Evolutionary conservation across 208 protist genomes (phyloP).

Genomic region (Trypanosoma rangeli): DNA sequence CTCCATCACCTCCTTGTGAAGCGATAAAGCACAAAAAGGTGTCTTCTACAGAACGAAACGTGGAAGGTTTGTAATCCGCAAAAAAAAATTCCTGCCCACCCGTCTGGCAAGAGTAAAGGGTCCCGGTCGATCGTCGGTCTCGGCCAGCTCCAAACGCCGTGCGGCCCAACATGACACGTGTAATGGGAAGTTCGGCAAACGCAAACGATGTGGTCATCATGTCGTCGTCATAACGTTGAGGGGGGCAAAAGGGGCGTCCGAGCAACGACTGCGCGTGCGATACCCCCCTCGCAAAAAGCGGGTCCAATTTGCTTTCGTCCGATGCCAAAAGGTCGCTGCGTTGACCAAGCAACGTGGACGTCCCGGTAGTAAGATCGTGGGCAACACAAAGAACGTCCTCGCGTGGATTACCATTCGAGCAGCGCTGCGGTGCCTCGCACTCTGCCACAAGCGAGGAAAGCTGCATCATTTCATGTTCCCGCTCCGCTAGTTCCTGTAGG

Average conservation of each 20-base stretch:
- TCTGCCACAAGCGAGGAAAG: conserved; percentile 3
- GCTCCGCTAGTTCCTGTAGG: conserved; percentile 5
- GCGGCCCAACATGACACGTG: conserved; percentile 23
- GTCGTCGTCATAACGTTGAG: conserved; percentile 3
- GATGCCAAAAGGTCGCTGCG: not conserved
- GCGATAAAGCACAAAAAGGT: conserved; percentile 12
- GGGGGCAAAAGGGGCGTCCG: conserved; percentile 6
- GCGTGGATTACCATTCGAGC: not conserved
- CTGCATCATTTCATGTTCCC: conserved; percentile 13
- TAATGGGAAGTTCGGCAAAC: conserved; percentile 22
- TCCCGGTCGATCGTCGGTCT: conserved; percentile 1
- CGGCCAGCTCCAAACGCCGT: conserved; percentile 8
- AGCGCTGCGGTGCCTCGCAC: conserved; percentile 2
- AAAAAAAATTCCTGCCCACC: conserved; percentile 24
- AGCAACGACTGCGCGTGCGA: conserved; percentile 10
- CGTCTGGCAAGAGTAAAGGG: conserved; percentile 1
- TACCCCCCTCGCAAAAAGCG: not conserved
- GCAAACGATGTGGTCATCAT: not conserved
- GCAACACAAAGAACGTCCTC: conserved; percentile 2
- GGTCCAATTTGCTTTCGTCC: not conserved
- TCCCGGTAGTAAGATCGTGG: conserved; percentile 15
- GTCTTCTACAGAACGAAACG: conserved; percentile 13
- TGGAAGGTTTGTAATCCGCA: conserved; percentile 4
- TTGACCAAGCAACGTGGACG: not conserved
- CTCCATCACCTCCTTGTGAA: not conserved